Base-by-base conservation (phyloP, 106 monocot genomes). In the Phalaenopsis aphrodite region DNA sequence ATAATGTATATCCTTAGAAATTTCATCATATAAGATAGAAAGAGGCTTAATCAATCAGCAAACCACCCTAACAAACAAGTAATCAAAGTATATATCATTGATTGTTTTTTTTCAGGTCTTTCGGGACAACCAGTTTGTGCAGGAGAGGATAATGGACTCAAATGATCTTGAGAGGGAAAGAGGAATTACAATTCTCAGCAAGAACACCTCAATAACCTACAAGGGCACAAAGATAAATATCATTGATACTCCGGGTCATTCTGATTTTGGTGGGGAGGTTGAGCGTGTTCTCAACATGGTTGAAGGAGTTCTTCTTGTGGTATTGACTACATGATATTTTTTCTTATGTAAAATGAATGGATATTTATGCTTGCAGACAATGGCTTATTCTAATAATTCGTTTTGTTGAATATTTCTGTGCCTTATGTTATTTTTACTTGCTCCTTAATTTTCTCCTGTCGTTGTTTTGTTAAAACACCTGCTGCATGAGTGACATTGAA, bases 201-300 rank as follows among this genome's bases (percentile, higher is more conserved):
- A 98, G 85, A 98, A 98, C 58, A 98, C 98, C 79, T 98, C 98
- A 77, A 98, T 98, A 77, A 84, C 82, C 76, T 98, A 89, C 77
- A 98, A 98, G 83, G 91, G 89, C 11, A 98, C 92, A 17, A 98
- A 98, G 82, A 98, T 98, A 77, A 98, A 98, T 79, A 93, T 98
- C 46, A 98, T 98, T 55, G 98, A 98, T 82, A 98, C 98, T 75
- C 98, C 98, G 48, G 98, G 98, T 19, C 98, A 98, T 79, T 94
- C 98, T 38, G 98, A 98, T 83, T 98, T 98, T 87, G 98, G 98
- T 78, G 98, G 98, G 81, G 98, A 98, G 79, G 98, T 98, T 4
- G 98, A 98, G 78, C 92, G 98, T 72, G 92, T 98, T 38, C 91
- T 98, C 80, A 98, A 98, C 84, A 98, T 98, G 98, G 98, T 98